phyloP scores from a whole-genome alignment of 345 rosid genomes.

The Sisymbrium altissimum region DNA sequence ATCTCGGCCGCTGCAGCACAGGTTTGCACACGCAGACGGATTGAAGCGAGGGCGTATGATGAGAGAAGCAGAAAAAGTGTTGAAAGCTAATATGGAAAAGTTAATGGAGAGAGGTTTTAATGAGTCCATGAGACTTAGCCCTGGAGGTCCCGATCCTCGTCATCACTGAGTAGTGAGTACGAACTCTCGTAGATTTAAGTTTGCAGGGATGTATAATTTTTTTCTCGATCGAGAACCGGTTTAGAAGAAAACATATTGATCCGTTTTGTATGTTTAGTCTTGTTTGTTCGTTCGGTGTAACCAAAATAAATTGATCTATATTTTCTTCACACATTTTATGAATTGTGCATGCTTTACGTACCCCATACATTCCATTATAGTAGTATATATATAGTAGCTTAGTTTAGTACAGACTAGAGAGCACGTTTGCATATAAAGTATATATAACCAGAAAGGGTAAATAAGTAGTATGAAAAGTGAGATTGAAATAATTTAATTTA shows the following conservation, averaged over 20 bases:
- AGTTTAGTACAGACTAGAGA: constrained; percentile 2
- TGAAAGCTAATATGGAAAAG: constrained; percentile 43
- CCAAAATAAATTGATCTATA: constrained; percentile 1
- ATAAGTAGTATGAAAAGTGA: neutral
- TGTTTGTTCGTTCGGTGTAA: constrained; percentile 4
- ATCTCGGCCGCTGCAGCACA: constrained; percentile 29
- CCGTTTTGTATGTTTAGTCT: constrained; percentile 3
- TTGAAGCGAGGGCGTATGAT: constrained; percentile 32
- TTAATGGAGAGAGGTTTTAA: constrained; percentile 35
- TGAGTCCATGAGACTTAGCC: constrained; percentile 46
- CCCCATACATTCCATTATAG: neutral
- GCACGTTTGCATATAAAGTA: constrained; percentile 2
- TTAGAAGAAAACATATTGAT: constrained; percentile 18
- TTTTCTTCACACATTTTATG: neutral
- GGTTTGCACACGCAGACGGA: neutral
- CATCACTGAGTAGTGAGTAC: constrained; percentile 49
- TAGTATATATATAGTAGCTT: neutral
- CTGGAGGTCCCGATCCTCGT: constrained; percentile 73
- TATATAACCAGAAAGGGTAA: constrained; percentile 8
- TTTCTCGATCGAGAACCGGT: constrained; percentile 16
- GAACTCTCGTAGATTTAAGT: neutral
- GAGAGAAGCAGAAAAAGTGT: constrained; percentile 42
- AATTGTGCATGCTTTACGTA: constrained; percentile 27
- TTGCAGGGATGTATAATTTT: constrained; percentile 1
- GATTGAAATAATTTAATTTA: neutral